Conservation (phyloP, 345 rosid species). For the Melaleuca quinquenervia region DNA sequence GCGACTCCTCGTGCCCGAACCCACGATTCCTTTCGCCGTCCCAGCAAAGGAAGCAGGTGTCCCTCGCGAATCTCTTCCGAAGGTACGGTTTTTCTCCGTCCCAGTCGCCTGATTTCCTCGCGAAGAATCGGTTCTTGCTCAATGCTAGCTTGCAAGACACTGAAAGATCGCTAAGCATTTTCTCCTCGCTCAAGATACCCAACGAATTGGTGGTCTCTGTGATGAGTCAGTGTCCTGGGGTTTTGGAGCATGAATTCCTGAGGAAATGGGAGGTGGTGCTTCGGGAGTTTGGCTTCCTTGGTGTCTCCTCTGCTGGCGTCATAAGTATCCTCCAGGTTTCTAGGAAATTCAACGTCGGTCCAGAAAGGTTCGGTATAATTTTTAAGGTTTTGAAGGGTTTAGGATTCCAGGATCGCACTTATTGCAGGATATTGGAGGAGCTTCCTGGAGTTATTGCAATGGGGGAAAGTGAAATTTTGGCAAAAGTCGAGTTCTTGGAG, state of each 20-base stretch:
- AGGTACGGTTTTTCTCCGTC: conserved; percentile 63
- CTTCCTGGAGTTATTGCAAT: conserved; percentile 40
- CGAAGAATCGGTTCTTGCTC: conserved; percentile 21
- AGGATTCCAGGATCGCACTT: conserved; percentile 43
- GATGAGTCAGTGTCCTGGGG: conserved; percentile 50
- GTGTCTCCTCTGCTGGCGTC: conserved; percentile 24
- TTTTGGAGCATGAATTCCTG: conserved; percentile 48
- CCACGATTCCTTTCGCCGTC: conserved; percentile 12
- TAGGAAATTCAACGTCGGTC: conserved; percentile 32
- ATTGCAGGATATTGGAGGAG: conserved; percentile 34
- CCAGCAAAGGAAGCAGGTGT: conserved; percentile 26
- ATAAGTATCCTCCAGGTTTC: conserved; percentile 39
- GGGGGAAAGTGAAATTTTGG: conserved; percentile 28
- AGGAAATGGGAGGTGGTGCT: conserved; percentile 40
- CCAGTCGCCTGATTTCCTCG: conserved; percentile 33
- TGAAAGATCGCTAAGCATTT: conserved; percentile 43
- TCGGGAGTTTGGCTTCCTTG: conserved; percentile 7
- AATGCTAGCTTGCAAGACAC: conserved; percentile 30
- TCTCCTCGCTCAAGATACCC: conserved; percentile 45
- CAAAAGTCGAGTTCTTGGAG: conserved; percentile 39
- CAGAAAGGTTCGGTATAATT: conserved; percentile 26
- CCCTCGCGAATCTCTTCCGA: conserved; percentile 51
- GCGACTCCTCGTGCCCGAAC: background rate
- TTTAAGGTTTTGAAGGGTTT: conserved; percentile 34
- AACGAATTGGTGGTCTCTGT: conserved; percentile 36